Percentiles rank a stretch among this genome's conserved stretches.
These are phyloP conservation scores for Cyberlindnera meyerae DNA, from an alignment of 805 yeast species.

Conservation along the genomic window DNA sequence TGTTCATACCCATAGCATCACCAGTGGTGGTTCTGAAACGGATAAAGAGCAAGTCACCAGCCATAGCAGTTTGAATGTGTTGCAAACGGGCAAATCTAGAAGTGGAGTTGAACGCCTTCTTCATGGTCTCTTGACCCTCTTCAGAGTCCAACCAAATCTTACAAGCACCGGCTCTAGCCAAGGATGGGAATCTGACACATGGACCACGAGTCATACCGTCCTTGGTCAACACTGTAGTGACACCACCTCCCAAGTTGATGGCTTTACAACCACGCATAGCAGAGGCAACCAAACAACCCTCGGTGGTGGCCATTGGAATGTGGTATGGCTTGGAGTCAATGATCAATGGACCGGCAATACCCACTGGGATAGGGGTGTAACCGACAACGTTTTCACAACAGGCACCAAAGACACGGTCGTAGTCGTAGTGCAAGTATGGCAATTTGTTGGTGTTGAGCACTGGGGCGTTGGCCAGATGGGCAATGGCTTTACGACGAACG, in stretches of 20 bases:
- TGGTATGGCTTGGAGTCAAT: conserved; percentile 86
- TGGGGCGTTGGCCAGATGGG: conserved; percentile 77
- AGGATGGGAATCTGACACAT: conserved; percentile 81
- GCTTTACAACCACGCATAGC: conserved; percentile 99
- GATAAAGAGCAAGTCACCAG: conserved; percentile 83
- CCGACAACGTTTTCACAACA: conserved; percentile 99
- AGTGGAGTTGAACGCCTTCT: conserved; percentile 91
- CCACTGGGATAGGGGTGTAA: conserved; percentile 92
- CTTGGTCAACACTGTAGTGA: conserved; percentile 79
- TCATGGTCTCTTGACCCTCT: conserved; percentile 79
- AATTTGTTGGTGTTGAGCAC: conserved; percentile 64
- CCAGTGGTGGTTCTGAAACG: conserved; percentile 99
- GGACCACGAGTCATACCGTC: conserved; percentile 99
- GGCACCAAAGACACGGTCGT: conserved; percentile 95
- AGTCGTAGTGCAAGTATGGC: conserved; percentile 83
- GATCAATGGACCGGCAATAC: conserved; percentile 94
- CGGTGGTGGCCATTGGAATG: conserved; percentile 99
- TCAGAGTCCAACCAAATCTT: conserved; percentile 94
- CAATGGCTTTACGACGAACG: conserved; percentile 89
- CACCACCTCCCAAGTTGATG: conserved; percentile 96
- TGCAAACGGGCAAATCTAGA: conserved; percentile 95
- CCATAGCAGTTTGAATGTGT: conserved; percentile 86
- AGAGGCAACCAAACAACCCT: conserved; percentile 97
- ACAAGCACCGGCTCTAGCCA: conserved; percentile 88
- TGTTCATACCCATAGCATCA: conserved; percentile 99